Base-by-base conservation (phyloP, 2,329 filamentous ascomycete genomes). In the Verticillium longisporum region DNA sequence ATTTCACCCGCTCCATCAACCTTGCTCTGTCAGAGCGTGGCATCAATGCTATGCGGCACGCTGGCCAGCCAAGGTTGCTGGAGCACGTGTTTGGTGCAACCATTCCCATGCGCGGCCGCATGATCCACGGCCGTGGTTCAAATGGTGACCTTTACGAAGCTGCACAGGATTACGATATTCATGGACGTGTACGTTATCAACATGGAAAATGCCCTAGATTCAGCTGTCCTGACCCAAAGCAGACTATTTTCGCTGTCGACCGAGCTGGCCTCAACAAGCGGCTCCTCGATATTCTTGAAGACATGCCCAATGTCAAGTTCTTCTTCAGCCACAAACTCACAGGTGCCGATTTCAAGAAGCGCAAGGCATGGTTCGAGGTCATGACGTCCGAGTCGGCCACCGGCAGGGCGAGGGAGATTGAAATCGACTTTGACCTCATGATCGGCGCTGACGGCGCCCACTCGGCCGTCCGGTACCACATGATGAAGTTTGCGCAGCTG, bases 1-100 rank as follows among this genome's bases (percentile, higher is more conserved):
- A 97, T 75, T 97, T 97, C 72, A 96, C 93, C 63, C 96, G 92
- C 74, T 98, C 95, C n/a, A 99, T 99, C 79, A 99, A 99, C 71
- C 78, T 99, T 60, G 94, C 95, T 26, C 81, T 99, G 1, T 98
- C 95, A 0, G 93, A 98, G 73, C 87, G 95, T 62, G 95, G 95
- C 36, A 93, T 98, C 73, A 90, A 95, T 73, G 91, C 94, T 26
- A 88, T 99, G 76, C 84, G 85, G 59, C 80, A 90, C 67, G 86
- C 90, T 1, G 84, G 86, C 32, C 83, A 87, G 36, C 77, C 85
- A 3, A 82, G 80, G 3, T 82, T 98, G 38, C 78, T 97, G 36
- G 82, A 93, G 13, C 81, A 87, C 67, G 86, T 98, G 36, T 81
- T 97, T 68, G 79, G 78, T 1, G 85, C 88, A 58, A 94, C 93